A percentile compares a stretch with the other conserved stretches of the same genome.
phyloP scores from a whole-genome alignment of 805 yeast genomes.

The Candida vaughaniae region DNA sequence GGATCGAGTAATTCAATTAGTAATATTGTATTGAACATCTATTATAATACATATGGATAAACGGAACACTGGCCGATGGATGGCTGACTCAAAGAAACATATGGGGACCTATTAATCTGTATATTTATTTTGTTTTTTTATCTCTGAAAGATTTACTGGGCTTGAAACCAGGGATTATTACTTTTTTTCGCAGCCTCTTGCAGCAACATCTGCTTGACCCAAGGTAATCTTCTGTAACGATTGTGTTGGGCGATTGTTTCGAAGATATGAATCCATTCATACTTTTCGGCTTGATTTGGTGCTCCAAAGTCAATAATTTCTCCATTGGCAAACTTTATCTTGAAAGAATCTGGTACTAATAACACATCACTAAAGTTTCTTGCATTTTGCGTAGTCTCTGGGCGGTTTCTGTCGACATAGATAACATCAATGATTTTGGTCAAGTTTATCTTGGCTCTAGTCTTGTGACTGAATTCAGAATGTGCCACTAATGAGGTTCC shows the following conservation, averaged over 20 bases:
- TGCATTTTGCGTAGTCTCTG: conserved; percentile 28
- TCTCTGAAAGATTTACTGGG: too few relatives aligned
- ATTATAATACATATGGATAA: too few relatives aligned
- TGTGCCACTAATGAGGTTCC: conserved; percentile 76
- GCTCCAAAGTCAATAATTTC: conserved; percentile 87
- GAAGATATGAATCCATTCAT: conserved; percentile 62
- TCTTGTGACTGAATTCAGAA: conserved; percentile 63
- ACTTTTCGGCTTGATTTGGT: conserved; percentile 60
- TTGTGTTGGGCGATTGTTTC: conserved; percentile 57
- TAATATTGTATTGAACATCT: too few relatives aligned
- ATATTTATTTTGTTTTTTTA: too few relatives aligned
- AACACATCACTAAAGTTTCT: conserved; percentile 74
- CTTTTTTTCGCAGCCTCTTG: conserved; percentile 6
- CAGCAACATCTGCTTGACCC: conserved; percentile 53
- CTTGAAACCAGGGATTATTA: conserved; percentile 10
- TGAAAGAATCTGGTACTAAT: conserved; percentile 70
- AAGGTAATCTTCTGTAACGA: conserved; percentile 55
- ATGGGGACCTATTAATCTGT: too few relatives aligned
- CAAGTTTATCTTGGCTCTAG: conserved; percentile 75
- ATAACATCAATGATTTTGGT: conserved; percentile 59
- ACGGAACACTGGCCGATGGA: too few relatives aligned
- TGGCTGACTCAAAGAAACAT: too few relatives aligned
- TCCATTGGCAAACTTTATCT: conserved; percentile 71
- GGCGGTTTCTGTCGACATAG: conserved; percentile 41
- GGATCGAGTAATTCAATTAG: too few relatives aligned